These are phyloP conservation scores for Xylaria cubensis DNA, from an alignment of 495 filamentous ascomycete species.

Conservation along the genomic window DNA sequence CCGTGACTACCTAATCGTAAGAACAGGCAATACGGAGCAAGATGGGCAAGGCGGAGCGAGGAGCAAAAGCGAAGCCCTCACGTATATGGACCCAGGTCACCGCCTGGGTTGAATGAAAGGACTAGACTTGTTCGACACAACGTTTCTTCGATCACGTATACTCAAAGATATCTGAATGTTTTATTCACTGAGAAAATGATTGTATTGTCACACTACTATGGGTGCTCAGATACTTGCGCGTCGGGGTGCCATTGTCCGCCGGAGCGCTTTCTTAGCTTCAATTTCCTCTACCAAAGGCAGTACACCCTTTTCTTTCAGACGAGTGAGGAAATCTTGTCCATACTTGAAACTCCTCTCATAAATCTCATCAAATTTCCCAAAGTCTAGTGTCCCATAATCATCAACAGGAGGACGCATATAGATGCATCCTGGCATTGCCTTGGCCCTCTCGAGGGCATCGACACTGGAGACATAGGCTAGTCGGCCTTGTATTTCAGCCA, in stretches of 20 bases:
- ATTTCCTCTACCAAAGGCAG: constrained; percentile 72
- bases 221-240: constrained; percentile 79
- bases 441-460: constrained; percentile 92
- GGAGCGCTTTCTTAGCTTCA: constrained; percentile 85
- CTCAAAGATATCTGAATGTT: not conserved
- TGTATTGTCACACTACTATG: not conserved
- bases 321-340: constrained; percentile 77
- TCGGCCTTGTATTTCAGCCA: constrained; percentile 93
- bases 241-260: constrained; percentile 92
- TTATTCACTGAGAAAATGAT: not conserved
- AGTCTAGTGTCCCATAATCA: constrained; percentile 90
- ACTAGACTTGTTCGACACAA: too few relatives aligned
- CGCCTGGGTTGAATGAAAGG: too few relatives aligned
- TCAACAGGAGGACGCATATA: constrained; percentile 98
- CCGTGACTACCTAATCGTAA: too few relatives aligned
- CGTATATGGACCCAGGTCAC: too few relatives aligned
- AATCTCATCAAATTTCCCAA: constrained; percentile 97
- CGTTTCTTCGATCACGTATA: not conserved
- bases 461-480: constrained; percentile 93
- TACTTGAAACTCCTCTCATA: constrained; percentile 86
- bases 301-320: constrained; percentile 76
- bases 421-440: constrained; percentile 82
- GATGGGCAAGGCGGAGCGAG: too few relatives aligned
- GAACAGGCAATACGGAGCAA: too few relatives aligned
- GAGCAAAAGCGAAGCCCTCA: too few relatives aligned